Percentiles rank a stretch among this genome's conserved stretches.
These are phyloP conservation scores for Phytophthora europaea DNA, from an alignment of 352 stramenopile species.

Conservation along the genomic window DNA sequence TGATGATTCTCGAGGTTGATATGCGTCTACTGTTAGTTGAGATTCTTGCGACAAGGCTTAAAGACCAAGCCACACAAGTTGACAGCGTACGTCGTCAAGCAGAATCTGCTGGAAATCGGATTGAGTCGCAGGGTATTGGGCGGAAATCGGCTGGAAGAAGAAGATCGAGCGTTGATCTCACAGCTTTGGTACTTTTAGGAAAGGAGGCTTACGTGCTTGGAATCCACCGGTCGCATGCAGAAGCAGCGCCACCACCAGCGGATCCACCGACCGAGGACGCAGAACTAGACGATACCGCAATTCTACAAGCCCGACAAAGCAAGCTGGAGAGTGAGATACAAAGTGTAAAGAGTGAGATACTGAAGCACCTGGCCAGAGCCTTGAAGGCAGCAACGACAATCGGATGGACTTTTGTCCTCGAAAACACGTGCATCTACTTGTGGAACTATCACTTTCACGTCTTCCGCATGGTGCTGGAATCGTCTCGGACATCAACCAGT, in stretches of 20 bases:
- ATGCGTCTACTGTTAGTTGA: constrained; percentile 61
- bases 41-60: constrained; percentile 52
- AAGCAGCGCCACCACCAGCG: not conserved
- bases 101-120: constrained; percentile 14
- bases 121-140: not conserved
- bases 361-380: constrained; percentile 48
- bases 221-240: constrained; percentile 32
- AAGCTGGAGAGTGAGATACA: constrained; percentile 27
- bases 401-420: constrained; percentile 71
- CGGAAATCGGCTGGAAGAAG: constrained; percentile 11
- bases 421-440: constrained; percentile 89
- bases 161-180: constrained; percentile 28
- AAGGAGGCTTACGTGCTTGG: constrained; percentile 49
- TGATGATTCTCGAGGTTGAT: constrained; percentile 67
- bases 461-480: constrained; percentile 61
- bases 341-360: constrained; percentile 58
- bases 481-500: not conserved
- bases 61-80: constrained; percentile 28
- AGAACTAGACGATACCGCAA: constrained; percentile 13
- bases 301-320: constrained; percentile 11
- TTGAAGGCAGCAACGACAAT: constrained; percentile 50
- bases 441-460: constrained; percentile 95
- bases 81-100: constrained; percentile 17
- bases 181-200: constrained; percentile 26
- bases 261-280: constrained; percentile 5